Evolutionary conservation across 2,329 filamentous ascomycete genomes (phyloP).

Genomic region (Colletotrichum tabaci): DNA sequence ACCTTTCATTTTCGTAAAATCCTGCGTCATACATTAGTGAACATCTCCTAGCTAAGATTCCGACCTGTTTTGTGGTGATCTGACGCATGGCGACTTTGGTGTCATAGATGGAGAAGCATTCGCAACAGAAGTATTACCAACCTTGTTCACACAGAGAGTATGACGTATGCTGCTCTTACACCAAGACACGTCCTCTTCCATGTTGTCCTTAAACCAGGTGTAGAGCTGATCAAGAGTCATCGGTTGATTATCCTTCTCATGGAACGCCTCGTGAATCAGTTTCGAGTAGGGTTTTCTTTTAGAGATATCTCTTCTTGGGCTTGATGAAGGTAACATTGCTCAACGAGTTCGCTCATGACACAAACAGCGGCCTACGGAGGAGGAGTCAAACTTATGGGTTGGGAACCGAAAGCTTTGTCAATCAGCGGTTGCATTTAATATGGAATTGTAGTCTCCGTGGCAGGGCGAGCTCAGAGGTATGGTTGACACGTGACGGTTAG

Average conservation of each 20-base stretch:
- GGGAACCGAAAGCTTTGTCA: not conserved
- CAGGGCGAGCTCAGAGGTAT: no score
- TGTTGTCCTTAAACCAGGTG: not conserved
- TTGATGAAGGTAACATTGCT: not conserved
- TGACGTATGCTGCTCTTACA: slow-evolving; percentile 4
- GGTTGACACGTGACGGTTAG: no score
- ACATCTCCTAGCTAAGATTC: not conserved
- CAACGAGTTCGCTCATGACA: not conserved
- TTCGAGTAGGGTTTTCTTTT: not conserved
- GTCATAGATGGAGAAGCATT: no score
- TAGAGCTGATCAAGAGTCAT: slow-evolving; percentile 3
- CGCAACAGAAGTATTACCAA: not conserved
- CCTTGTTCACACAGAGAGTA: slow-evolving; percentile 2
- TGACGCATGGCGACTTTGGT: no score
- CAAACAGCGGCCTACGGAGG: not conserved
- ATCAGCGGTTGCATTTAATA: no score
- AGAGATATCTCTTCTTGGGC: not conserved
- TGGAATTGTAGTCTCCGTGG: no score
- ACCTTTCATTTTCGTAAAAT: not conserved
- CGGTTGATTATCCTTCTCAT: not conserved
- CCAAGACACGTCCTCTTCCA: not conserved
- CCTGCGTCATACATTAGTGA: not conserved
- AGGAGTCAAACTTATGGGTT: not conserved
- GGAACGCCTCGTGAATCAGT: not conserved
- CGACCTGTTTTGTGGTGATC: no score